Evolutionary conservation across 148 eudicot genomes (phyloP), one percentile per base, ranked within the genome.

Genomic region (Vaccinium macrocarpon): DNA sequence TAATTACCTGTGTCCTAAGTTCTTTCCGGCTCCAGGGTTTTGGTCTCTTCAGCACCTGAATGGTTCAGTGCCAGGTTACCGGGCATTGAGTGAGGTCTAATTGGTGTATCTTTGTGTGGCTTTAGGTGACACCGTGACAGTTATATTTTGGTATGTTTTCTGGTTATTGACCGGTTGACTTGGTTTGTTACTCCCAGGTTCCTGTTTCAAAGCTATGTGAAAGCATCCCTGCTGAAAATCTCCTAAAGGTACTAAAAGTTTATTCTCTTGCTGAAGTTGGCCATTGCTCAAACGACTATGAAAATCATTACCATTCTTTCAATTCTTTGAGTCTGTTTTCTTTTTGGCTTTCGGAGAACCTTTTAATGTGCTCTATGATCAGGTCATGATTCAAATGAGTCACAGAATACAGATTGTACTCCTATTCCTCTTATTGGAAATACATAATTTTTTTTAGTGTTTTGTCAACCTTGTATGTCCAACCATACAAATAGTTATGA

Each of bases 21-120:
- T 97, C 86, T 97, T 97, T 85, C 99, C 99, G 1, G 91, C 98
- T 84, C 92, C 99, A 53, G 99, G 99, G 15, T 93, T 92, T 88
- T 93, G 93, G 97, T 89, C 98, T 78, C 86, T 89, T 75, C 76
- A 85, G 78, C 84, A 87, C 85, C 66, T 62, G 27, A 83, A 83
- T n/a, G 21, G 83, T 77, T 59, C 82, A 32, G 83, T 86, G 6
- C 86, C 59, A n/a, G 84, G 49, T 64, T 86, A 77, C 46, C 72
- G 19, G 48, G 83, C 88, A 82, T 83, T 88, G 42, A 42, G 73
- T 86, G 85, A 91, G 98, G 98, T 93, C 82, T 84, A 85, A 78
- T 73, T n/a, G 21, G 55, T 62, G 2, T 83, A 62, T 81, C 18
- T 46, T 66, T 53, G 52, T n/a, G 57, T 16, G 38, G 35, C 2